Evolutionary conservation across 1,284 basidiomycete species (phyloP).

Genomic region (Chalciporus sp.): DNA sequence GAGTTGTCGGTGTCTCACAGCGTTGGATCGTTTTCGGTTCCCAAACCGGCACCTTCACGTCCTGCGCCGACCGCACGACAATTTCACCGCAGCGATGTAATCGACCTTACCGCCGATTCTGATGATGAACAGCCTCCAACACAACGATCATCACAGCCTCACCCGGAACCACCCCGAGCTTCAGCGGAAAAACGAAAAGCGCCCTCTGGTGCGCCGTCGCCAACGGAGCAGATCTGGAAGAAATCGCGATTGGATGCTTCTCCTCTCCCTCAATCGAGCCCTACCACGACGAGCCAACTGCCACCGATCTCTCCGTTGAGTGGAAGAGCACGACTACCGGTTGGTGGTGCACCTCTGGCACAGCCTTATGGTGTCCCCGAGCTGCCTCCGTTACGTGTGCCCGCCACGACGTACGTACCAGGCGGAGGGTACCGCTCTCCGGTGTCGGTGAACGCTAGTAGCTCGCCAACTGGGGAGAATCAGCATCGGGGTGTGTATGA

Average conservation of each 20-base stretch:
- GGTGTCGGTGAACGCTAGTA: conserved; percentile 4
- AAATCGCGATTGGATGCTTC: conserved; percentile 55
- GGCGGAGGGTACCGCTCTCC: conserved; percentile 31
- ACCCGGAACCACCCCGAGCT: conserved; percentile 24
- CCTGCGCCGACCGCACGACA: conserved; percentile 22
- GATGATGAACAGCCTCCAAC: conserved; percentile 62
- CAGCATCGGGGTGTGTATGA: conserved; percentile 25
- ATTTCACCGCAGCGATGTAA: conserved; percentile 50
- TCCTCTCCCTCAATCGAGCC: conserved; percentile 11
- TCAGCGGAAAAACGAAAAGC: conserved; percentile 60
- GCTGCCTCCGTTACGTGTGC: conserved; percentile 34
- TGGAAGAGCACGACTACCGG: conserved; percentile 12
- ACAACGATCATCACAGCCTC: conserved; percentile 28
- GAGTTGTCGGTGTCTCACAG: conserved; percentile 66
- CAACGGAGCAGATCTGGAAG: conserved; percentile 72
- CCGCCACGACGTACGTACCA: conserved; percentile 20
- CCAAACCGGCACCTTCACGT: conserved; percentile 19
- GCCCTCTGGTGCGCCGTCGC: conserved; percentile 48
- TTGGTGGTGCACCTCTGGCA: conserved; percentile 18
- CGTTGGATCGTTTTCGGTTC: conserved; percentile 41
- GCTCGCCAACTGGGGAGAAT: conserved; percentile 19
- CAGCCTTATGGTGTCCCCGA: conserved; percentile 29
- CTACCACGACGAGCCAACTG: conserved; percentile 12
- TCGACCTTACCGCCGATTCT: conserved; percentile 79
- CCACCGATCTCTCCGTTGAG: conserved; percentile 25